phyloP scores from a whole-genome alignment of 2,329 filamentous ascomycete genomes.

The Rhynchosporium agropyri region DNA sequence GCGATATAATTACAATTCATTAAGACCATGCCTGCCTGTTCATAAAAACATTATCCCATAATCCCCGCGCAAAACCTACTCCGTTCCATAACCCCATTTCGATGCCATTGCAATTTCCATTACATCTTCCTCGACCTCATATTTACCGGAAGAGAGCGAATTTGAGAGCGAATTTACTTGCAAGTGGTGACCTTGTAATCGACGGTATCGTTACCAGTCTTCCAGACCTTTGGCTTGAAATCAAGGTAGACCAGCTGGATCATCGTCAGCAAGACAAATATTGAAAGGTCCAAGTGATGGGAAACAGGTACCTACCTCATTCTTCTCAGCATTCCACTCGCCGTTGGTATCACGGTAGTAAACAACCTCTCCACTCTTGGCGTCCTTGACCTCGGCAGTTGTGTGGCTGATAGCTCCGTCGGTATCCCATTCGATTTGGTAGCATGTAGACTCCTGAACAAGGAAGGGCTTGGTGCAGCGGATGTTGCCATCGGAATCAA shows the following conservation, averaged over 20 bases:
- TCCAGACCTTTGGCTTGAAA: slow-evolving; percentile 51
- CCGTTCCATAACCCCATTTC: background rate
- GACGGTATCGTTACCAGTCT: slow-evolving; percentile 49
- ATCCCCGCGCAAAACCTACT: background rate
- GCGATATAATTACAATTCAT: slow-evolving; percentile 6
- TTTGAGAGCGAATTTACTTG: slow-evolving; percentile 32
- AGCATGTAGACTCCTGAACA: slow-evolving; percentile 46
- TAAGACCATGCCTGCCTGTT: slow-evolving; percentile 6
- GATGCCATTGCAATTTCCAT: background rate
- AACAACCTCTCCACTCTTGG: slow-evolving; percentile 46
- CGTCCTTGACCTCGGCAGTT: slow-evolving; percentile 46
- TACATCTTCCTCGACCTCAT: background rate
- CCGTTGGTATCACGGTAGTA: slow-evolving; percentile 51
- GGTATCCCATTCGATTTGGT: slow-evolving; percentile 48
- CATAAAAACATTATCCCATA: slow-evolving; percentile 4
- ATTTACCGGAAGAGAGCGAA: background rate
- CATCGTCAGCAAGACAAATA: slow-evolving; percentile 7
- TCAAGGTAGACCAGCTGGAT: slow-evolving; percentile 48
- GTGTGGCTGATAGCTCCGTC: slow-evolving; percentile 46
- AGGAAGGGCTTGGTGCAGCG: slow-evolving; percentile 44
- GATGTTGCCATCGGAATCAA: slow-evolving; percentile 45
- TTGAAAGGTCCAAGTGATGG: background rate
- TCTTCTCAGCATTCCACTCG: slow-evolving; percentile 50
- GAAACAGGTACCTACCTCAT: slow-evolving; percentile 42
- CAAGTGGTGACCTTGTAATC: slow-evolving; percentile 48